Percentiles rank a stretch among this genome's conserved stretches.
phyloP scores from a whole-genome alignment of 2,329 filamentous ascomycete species.

The Colletotrichum australisinense region DNA sequence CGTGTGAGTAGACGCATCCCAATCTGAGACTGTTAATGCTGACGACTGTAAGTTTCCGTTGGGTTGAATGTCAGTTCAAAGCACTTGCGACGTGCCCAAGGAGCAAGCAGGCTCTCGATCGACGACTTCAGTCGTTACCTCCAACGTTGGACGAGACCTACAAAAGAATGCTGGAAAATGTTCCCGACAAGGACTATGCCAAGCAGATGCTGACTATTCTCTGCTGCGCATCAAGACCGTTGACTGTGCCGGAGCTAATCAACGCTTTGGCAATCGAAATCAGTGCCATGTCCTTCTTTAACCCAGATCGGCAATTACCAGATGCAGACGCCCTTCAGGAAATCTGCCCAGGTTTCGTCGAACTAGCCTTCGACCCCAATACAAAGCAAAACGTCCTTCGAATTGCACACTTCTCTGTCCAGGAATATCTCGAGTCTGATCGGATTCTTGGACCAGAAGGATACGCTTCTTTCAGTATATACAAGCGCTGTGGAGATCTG shows the following conservation, averaged over 20 bases:
- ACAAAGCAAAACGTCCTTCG: neutral
- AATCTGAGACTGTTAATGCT: fast-evolving
- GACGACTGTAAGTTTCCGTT: neutral
- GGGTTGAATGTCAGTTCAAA: neutral
- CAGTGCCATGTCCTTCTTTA: neutral
- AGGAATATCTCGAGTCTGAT: neutral
- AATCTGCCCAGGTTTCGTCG: neutral
- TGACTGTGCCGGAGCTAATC: neutral
- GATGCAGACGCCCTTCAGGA: neutral
- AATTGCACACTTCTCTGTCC: neutral
- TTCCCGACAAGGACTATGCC: neutral
- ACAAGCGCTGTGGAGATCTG: neutral
- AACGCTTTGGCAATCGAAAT: neutral
- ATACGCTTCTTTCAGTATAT: neutral
- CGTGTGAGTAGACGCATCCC: neutral
- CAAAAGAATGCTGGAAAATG: neutral
- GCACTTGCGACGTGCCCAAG: neutral
- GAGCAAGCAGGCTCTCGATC: neutral
- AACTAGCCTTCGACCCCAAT: neutral
- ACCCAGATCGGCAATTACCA: neutral
- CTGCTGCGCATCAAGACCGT: neutral
- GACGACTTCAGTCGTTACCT: neutral
- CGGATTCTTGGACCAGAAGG: neutral
- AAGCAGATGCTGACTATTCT: neutral
- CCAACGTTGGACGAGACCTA: neutral